Evolutionary conservation across 2,329 filamentous ascomycete species (phyloP).

Genomic region (Sclerotiophoma versabilis): DNA sequence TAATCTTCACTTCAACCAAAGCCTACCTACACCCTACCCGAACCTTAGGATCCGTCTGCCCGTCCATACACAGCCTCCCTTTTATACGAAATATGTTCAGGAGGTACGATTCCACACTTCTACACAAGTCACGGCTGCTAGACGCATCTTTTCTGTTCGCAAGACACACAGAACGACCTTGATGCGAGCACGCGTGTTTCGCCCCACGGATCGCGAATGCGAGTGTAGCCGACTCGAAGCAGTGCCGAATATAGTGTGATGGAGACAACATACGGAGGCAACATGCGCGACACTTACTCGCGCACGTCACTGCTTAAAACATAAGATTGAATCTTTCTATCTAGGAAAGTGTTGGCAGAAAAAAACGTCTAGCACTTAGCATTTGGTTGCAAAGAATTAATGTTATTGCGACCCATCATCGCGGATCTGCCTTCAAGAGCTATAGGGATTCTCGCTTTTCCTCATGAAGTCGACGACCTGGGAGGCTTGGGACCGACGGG

Average conservation of each 20-base stretch:
- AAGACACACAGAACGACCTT: not conserved
- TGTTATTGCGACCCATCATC: not conserved
- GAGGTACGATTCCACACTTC: not conserved
- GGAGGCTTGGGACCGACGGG: not conserved
- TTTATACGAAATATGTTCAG: no score
- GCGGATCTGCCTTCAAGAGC: conserved; percentile 2
- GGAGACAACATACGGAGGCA: not conserved
- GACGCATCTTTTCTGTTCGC: not conserved
- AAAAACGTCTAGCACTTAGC: not conserved
- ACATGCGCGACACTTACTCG: not conserved
- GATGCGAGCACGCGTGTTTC: not conserved
- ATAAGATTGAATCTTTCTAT: not conserved
- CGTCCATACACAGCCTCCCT: not conserved
- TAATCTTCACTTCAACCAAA: conserved; percentile 16
- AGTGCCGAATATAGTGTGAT: not conserved
- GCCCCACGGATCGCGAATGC: not conserved
- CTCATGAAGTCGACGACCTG: not conserved
- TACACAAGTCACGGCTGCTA: not conserved
- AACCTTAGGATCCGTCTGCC: conserved; percentile 1
- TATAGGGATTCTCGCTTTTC: not conserved
- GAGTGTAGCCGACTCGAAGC: not conserved
- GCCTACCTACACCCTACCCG: conserved; percentile 1
- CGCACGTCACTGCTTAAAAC: not conserved
- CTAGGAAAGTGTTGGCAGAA: not conserved
- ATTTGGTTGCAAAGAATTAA: not conserved